Conservation (phyloP, 192 early-diverging fungal species). For the Kickxella alabastrina region DNA sequence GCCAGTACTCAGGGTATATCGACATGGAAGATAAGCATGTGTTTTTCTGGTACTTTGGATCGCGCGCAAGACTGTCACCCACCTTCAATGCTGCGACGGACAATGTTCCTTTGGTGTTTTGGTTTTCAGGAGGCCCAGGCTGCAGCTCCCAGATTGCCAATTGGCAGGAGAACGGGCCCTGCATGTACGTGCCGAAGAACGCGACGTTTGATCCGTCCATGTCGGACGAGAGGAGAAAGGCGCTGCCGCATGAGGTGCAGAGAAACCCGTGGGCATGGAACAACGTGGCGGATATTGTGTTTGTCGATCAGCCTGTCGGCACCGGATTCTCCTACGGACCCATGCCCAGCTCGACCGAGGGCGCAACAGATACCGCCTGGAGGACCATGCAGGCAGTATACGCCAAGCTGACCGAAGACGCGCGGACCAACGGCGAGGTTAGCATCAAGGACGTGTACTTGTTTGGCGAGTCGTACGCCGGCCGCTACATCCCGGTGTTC, state of each 20-base stretch:
- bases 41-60: constrained; percentile 74
- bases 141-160: constrained; percentile 72
- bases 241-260: constrained; percentile 36
- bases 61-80: constrained; percentile 30
- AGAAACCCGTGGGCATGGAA: constrained; percentile 66
- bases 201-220: not conserved
- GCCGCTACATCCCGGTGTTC: constrained; percentile 55
- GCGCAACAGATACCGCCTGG: constrained; percentile 43
- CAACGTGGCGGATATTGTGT: constrained; percentile 60
- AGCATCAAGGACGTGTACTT: constrained; percentile 23
- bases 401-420: constrained; percentile 12
- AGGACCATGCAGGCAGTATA: constrained; percentile 51
- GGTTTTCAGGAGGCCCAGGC: constrained; percentile 75
- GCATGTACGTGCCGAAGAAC: constrained; percentile 35
- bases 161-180: constrained; percentile 75
- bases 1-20: constrained; percentile 79
- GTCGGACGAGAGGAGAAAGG: constrained; percentile 42
- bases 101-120: constrained; percentile 65
- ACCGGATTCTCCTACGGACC: constrained; percentile 69
- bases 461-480: constrained; percentile 58
- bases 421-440: constrained; percentile 10
- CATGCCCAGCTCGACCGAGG: constrained; percentile 49
- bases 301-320: constrained; percentile 57
- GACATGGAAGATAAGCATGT: constrained; percentile 56
- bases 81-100: constrained; percentile 32